Conservation (phyloP, 2,329 filamentous ascomycete genomes). For the Drechslerella dactyloides region DNA sequence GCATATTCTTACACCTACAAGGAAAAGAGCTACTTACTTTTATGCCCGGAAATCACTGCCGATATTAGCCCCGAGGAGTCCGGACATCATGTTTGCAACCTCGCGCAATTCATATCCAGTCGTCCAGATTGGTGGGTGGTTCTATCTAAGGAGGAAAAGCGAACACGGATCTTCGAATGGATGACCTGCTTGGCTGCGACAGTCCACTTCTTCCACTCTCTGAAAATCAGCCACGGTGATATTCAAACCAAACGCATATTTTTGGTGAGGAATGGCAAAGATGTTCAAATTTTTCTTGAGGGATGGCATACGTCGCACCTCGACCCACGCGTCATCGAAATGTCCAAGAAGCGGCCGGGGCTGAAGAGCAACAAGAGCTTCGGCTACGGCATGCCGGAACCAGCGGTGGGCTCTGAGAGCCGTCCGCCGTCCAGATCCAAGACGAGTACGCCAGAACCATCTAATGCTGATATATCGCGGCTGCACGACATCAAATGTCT, state of each 20-base stretch:
- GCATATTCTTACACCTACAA: conserved; percentile 40
- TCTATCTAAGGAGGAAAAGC: conserved; percentile 43
- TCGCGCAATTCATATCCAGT: conserved; percentile 32
- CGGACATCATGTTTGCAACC: conserved; percentile 27
- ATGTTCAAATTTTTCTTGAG: conserved; percentile 34
- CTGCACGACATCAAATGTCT: conserved; percentile 39
- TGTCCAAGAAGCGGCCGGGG: conserved; percentile 30
- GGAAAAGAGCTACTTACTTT: conserved; percentile 31
- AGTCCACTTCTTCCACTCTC: conserved; percentile 36
- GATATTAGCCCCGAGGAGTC: conserved; percentile 27
- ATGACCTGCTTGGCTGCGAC: conserved; percentile 44
- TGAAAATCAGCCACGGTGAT: conserved; percentile 42
- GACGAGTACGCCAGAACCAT: conserved; percentile 11
- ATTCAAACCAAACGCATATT: conserved; percentile 32
- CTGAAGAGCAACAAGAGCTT: conserved; percentile 44
- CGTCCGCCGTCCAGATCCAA: conserved; percentile 34
- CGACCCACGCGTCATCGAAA: conserved; percentile 27
- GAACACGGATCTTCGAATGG: conserved; percentile 31
- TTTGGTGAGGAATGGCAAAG: conserved; percentile 35
- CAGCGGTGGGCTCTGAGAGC: conserved; percentile 14
- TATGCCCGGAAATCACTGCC: conserved; percentile 26
- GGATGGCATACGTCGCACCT: conserved; percentile 38
- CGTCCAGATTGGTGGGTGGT: conserved; percentile 42
- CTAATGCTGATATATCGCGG: conserved; percentile 26
- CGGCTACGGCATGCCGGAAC: conserved; percentile 36